These are phyloP conservation scores for Dioscorea alata DNA, from an alignment of 106 monocot genomes.

Conservation along the genomic window DNA sequence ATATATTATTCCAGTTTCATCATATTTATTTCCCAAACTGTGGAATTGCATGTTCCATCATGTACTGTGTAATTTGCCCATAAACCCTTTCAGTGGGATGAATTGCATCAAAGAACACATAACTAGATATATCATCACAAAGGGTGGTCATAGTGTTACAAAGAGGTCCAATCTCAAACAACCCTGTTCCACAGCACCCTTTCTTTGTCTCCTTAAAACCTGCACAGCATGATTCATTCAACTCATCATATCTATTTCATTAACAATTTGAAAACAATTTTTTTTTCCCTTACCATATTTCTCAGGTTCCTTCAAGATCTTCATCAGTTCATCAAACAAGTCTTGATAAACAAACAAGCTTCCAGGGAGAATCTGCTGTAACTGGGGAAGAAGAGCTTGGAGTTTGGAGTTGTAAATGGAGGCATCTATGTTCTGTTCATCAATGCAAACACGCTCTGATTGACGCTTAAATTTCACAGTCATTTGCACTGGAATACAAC, in stretches of 20 bases:
- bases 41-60: slow-evolving; percentile 11
- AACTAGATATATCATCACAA: slow-evolving; percentile 24
- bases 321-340: slow-evolving; percentile 15
- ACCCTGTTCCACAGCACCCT: slow-evolving; percentile 49
- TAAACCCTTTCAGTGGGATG: slow-evolving; percentile 39
- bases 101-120: slow-evolving; percentile 38
- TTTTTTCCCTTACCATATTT: slow-evolving; percentile 26
- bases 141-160: slow-evolving; percentile 26
- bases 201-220: slow-evolving; percentile 37
- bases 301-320: slow-evolving; percentile 22
- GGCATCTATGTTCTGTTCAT: slow-evolving; percentile 27
- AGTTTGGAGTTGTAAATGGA: slow-evolving; percentile 29
- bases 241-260: no score
- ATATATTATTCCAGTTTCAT: no score
- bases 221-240: slow-evolving; percentile 4
- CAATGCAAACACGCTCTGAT: slow-evolving; percentile 19
- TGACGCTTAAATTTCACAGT: not conserved
- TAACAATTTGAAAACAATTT: no score
- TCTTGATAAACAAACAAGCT: slow-evolving; percentile 38
- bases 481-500: slow-evolving; percentile 39
- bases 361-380: slow-evolving; percentile 19
- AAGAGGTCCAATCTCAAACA: slow-evolving; percentile 30
- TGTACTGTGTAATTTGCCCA: slow-evolving; percentile 18
- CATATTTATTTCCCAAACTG: not conserved
- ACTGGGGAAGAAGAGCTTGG: slow-evolving; percentile 7